phyloP scores from a whole-genome alignment of 768 basidiomycete species.

The Naematelia encephala region DNA sequence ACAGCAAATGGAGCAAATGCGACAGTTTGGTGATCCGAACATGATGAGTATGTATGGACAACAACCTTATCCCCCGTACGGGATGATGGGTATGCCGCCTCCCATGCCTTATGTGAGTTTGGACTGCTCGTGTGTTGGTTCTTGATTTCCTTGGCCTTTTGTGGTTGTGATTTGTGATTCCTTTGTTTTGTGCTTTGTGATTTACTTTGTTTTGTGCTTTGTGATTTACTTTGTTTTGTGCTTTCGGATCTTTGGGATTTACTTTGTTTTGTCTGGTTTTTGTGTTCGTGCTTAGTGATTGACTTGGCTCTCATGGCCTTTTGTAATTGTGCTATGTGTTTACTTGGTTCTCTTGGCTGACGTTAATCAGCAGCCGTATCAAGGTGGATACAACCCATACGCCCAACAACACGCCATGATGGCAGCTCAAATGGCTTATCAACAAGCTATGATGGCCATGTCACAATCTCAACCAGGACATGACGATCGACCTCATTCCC shows the following conservation, averaged over 20 bases:
- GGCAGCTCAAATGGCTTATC: slow-evolving; percentile 53
- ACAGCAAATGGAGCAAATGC: slow-evolving; percentile 86
- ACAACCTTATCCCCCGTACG: slow-evolving; percentile 21
- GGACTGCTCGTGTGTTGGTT: neutral
- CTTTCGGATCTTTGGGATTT: too few relatives aligned
- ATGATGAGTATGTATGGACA: slow-evolving; percentile 25
- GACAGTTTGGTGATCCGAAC: slow-evolving; percentile 54
- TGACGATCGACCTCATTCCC: slow-evolving; percentile 12
- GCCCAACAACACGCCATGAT: slow-evolving; percentile 52
- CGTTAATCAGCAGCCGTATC: slow-evolving; percentile 14
- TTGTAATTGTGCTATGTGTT: too few relatives aligned
- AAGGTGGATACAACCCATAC: slow-evolving; percentile 43
- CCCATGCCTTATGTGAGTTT: slow-evolving; percentile 12
- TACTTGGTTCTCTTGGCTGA: too few relatives aligned
- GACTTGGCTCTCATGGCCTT: too few relatives aligned
- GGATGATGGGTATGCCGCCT: slow-evolving; percentile 39
- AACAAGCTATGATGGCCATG: slow-evolving; percentile 48
- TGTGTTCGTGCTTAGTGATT: too few relatives aligned
- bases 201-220: too few relatives aligned
- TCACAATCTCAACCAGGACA: slow-evolving; percentile 1
- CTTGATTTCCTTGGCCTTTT: neutral
- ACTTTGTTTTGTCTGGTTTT: too few relatives aligned
- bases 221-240: too few relatives aligned
- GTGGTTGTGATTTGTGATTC: too few relatives aligned
- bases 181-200: too few relatives aligned